Conservation (phyloP, 305 asterid species). For the Fraxinus greggii region DNA sequence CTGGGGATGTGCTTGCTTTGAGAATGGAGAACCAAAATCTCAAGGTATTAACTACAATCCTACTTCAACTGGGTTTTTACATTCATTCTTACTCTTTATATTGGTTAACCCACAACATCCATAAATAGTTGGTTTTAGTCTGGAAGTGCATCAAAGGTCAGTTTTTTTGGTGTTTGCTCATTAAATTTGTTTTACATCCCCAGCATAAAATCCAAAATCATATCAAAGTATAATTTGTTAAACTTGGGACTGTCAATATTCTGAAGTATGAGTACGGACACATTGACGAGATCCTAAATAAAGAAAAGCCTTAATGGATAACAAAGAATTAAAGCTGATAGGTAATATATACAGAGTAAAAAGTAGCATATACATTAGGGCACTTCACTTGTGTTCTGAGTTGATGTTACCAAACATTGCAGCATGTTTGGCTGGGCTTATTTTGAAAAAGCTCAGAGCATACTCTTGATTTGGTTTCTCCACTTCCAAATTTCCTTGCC, state of each 20-base stretch:
- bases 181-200: conserved; percentile 16
- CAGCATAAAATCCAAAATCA: background rate
- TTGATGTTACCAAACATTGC: background rate
- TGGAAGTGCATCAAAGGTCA: conserved; percentile 2
- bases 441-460: background rate
- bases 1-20: conserved; percentile 92
- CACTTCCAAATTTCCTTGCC: background rate
- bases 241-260: background rate
- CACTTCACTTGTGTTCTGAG: background rate
- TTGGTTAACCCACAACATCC: background rate
- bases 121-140: background rate
- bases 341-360: background rate
- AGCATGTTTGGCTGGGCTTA: background rate
- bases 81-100: background rate
- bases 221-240: conserved; percentile 4
- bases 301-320: background rate
- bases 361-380: background rate
- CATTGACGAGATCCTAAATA: background rate
- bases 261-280: conserved; percentile 1
- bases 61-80: background rate
- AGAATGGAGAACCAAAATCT: conserved; percentile 85
- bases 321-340: background rate
- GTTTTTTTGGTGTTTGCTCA: background rate
- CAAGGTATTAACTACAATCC: conserved; percentile 50
- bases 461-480: background rate